A percentile compares a stretch with the other conserved stretches of the same genome.
Evolutionary conservation across 331 rosid genomes (phyloP).

Genomic region (Acacia pycnantha): DNA sequence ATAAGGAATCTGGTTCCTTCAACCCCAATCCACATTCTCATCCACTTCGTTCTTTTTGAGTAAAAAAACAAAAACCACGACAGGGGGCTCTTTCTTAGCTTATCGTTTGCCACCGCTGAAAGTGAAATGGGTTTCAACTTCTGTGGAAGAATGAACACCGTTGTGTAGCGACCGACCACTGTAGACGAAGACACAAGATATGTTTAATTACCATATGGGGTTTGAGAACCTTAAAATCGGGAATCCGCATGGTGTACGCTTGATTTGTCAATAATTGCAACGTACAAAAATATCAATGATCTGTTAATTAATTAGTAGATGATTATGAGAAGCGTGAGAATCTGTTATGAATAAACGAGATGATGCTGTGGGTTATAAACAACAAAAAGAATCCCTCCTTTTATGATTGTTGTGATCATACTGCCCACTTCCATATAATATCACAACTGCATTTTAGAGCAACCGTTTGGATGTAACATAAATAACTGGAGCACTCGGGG

Average conservation of each 20-base stretch:
- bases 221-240: not conserved
- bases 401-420: not conserved
- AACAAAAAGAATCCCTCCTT: not conserved
- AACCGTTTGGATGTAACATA: too few relatives aligned
- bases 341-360: not conserved
- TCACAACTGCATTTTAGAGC: too few relatives aligned
- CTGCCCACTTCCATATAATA: not conserved
- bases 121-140: not conserved
- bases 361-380: not conserved
- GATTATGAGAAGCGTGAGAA: not conserved
- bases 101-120: not conserved
- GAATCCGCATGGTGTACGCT: not conserved
- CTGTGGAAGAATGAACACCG: not conserved
- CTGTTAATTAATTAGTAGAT: not conserved
- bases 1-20: slow-evolving; percentile 40
- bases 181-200: not conserved
- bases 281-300: not conserved
- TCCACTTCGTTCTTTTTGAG: not conserved
- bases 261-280: not conserved
- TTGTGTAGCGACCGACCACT: not conserved
- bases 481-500: too few relatives aligned
- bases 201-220: not conserved
- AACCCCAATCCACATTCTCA: slow-evolving; percentile 10
- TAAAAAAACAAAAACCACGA: not conserved
- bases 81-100: not conserved